These are phyloP conservation scores for Ophiostoma piceae DNA, from an alignment of 2,329 filamentous ascomycete genomes.

Conservation along the genomic window DNA sequence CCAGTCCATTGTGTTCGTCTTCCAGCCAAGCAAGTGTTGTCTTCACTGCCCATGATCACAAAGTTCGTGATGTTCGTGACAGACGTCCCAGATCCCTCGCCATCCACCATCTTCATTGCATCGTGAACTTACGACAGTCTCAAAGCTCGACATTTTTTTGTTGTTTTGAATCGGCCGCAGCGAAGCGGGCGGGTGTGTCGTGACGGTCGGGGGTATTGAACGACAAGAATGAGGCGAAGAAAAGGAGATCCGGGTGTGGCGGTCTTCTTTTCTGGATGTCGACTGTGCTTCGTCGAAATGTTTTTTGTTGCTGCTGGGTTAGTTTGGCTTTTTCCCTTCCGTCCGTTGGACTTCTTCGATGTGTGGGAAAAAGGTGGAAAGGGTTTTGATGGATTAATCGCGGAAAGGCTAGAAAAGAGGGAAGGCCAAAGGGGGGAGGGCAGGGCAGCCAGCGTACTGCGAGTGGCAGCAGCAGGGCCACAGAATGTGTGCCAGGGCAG, in stretches of 20 bases:
- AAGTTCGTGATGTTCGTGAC: neutral
- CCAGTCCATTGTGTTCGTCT: neutral
- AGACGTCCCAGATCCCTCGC: neutral
- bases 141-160: constrained; percentile 64
- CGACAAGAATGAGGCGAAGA: constrained; percentile 15
- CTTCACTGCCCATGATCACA: too few relatives aligned
- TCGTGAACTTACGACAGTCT: constrained; percentile 59
- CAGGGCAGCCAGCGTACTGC: constrained; percentile 4
- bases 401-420: neutral
- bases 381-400: constrained; percentile 16
- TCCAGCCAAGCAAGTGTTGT: constrained; percentile 7
- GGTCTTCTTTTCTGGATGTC: constrained; percentile 22
- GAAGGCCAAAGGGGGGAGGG: constrained; percentile 7
- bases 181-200: constrained; percentile 25
- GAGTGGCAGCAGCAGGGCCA: constrained; percentile 8
- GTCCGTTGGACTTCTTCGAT: constrained; percentile 17
- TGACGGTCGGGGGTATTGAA: constrained; percentile 18
- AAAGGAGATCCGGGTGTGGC: constrained; percentile 23
- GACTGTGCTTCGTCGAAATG: constrained; percentile 17
- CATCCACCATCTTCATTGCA: neutral
- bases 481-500: constrained; percentile 9
- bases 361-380: constrained; percentile 17
- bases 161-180: constrained; percentile 24
- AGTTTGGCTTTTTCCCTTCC: constrained; percentile 17
- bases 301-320: constrained; percentile 13